A percentile compares a stretch with the other conserved stretches of the same genome.
These are phyloP conservation scores for Scopulariopsis brevicaulis DNA, from an alignment of 2,329 filamentous ascomycete genomes.

Conservation along the genomic window DNA sequence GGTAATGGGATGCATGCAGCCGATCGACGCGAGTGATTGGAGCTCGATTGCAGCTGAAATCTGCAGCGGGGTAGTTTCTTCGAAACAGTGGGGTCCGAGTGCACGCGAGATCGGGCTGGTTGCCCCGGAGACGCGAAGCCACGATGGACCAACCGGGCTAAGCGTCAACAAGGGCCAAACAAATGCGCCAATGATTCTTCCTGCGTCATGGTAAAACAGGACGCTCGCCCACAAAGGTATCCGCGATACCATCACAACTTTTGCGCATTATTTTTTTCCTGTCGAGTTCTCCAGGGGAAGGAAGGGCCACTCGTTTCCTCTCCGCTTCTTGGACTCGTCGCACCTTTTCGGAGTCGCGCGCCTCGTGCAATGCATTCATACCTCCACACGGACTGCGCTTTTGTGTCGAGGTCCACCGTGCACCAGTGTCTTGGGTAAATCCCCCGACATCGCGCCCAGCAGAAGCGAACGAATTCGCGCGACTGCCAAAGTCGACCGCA, in stretches of 20 bases:
- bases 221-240: not conserved
- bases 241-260: not conserved
- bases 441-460: not conserved
- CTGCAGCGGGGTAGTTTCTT: not conserved
- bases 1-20: not conserved
- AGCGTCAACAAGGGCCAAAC: not conserved
- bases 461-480: not conserved
- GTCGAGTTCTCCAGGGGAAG: not conserved
- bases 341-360: not conserved
- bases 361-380: slow-evolving; percentile 4
- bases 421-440: not conserved
- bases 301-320: not conserved
- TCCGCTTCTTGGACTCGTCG: not conserved
- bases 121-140: not conserved
- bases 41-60: not conserved
- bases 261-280: not conserved
- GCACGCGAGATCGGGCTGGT: not conserved
- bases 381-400: not conserved
- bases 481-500: not conserved
- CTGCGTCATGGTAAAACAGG: not conserved
- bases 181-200: not conserved
- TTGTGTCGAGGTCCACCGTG: slow-evolving; percentile 2
- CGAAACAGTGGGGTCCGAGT: not conserved
- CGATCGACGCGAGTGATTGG: not conserved
- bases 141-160: not conserved